A percentile compares a stretch with the other conserved stretches of the same genome.
Conservation (phyloP, 2,329 filamentous ascomycete species). For the Colletotrichum sp. region DNA sequence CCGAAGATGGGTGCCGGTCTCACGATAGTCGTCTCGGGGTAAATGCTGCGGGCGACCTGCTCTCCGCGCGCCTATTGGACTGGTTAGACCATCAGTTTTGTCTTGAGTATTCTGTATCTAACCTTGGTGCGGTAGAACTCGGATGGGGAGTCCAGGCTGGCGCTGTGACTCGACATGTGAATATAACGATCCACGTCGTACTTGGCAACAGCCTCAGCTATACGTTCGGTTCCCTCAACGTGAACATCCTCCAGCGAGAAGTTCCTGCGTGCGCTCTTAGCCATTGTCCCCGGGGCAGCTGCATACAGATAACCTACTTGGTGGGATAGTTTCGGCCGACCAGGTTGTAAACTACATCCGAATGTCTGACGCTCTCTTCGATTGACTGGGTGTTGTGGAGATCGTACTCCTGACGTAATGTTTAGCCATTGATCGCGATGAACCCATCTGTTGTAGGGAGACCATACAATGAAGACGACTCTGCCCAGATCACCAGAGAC, state of each 20-base stretch:
- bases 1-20: constrained; percentile 93
- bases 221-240: constrained; percentile 89
- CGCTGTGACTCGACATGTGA: constrained; percentile 95
- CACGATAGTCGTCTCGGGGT: constrained; percentile 96
- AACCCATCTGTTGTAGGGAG: background rate
- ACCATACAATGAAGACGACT: constrained; percentile 78
- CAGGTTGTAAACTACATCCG: constrained; percentile 96
- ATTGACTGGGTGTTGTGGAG: constrained; percentile 93
- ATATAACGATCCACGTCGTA: constrained; percentile 98
- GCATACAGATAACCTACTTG: constrained; percentile 65
- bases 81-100: constrained; percentile 2
- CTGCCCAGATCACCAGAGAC: constrained; percentile 92
- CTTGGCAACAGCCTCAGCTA: constrained; percentile 92
- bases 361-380: constrained; percentile 95
- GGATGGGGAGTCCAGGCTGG: constrained; percentile 77
- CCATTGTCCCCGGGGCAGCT: background rate
- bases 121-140: constrained; percentile 94
- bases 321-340: constrained; percentile 94
- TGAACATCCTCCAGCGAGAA: constrained; percentile 93
- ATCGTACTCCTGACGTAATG: constrained; percentile 78
- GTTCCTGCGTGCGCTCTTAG: constrained; percentile 69
- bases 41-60: constrained; percentile 83
- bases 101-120: background rate
- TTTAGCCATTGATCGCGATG: background rate
- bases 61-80: constrained; percentile 73